Evolutionary conservation across 176 grass and related monocot genomes (phyloP), one percentile per base, ranked within the genome.

Genomic region (Pontederia crassipes): DNA sequence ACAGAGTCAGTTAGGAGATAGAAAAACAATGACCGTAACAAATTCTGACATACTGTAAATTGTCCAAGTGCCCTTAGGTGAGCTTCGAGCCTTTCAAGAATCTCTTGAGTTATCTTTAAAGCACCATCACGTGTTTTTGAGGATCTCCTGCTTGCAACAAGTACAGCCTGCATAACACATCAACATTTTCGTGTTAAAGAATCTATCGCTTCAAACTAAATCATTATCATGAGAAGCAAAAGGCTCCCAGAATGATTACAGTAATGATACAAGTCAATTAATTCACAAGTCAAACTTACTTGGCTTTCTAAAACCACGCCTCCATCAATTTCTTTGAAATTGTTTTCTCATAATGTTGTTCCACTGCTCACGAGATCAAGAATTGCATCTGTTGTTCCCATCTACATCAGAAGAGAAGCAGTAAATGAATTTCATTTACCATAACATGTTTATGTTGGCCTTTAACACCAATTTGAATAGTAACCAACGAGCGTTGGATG

Each of bases 331-430:
- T 98, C 93, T 81, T 98, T 98, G 65, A 98, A 68, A 76, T 98
- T 88, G 67, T 98, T 98, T 71, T 98, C 93, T 27, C 77, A 81
- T 71, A 98, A 81, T 32, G 93, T 98, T 1, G 65, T 92, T 73
- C 87, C 93, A 48, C 93, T 98, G 80, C 93, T 98, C 71, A 98
- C 87, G 1, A 97, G 93, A 88, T 98, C 93, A 50, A 98, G 68
- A 48, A 98, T 98, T 73, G 65, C 87, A 81, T 98, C 93, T 69
- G 84, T 79, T 81, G 79, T 98, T 58, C 93, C 93, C 93, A 98
- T 92, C 93, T 92, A 68, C 66, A 74, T 12, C 28, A 77, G 45
- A 10, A 77, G 8, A 71, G 72, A 62, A 28, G 32, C 17, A 54
- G 28, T 27, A 14, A 10, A 26, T 12, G 52, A 57, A 40, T n/a